Conservation (phyloP, 495 filamentous ascomycete species). For the Xylaria curta region DNA sequence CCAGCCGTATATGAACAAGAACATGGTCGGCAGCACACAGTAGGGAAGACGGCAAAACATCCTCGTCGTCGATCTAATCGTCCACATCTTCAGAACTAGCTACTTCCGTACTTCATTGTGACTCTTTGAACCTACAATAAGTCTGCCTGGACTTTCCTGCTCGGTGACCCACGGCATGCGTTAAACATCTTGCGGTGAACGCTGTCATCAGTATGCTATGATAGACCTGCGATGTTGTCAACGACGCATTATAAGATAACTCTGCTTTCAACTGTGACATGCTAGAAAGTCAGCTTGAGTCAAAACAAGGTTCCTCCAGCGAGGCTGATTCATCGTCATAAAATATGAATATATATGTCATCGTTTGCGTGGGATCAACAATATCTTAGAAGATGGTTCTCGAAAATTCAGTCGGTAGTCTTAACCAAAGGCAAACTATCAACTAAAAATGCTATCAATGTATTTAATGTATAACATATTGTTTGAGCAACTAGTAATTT, state of each 20-base stretch:
- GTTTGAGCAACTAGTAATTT: too few relatives aligned
- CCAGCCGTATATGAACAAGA: background rate
- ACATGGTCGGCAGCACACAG: background rate
- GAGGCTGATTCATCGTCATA: too few relatives aligned
- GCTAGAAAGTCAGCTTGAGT: too few relatives aligned
- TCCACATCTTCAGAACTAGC: background rate
- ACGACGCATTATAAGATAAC: background rate
- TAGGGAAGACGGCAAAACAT: background rate
- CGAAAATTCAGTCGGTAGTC: too few relatives aligned
- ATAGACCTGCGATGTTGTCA: background rate
- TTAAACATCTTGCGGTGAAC: background rate
- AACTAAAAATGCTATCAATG: too few relatives aligned
- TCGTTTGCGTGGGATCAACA: too few relatives aligned
- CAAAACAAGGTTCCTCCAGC: too few relatives aligned
- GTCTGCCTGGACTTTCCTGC: background rate
- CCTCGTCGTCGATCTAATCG: background rate
- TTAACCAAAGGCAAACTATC: too few relatives aligned
- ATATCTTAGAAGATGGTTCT: too few relatives aligned
- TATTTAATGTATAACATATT: too few relatives aligned
- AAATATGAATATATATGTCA: too few relatives aligned
- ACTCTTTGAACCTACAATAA: background rate
- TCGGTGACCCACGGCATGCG: background rate
- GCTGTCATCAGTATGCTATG: background rate
- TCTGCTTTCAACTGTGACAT: too few relatives aligned
- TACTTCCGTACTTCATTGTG: background rate